A percentile compares a stretch with the other conserved stretches of the same genome.
Evolutionary conservation across 2,329 filamentous ascomycete species (phyloP).

Genomic region (Ophiocordyceps camponoti-saundersi): DNA sequence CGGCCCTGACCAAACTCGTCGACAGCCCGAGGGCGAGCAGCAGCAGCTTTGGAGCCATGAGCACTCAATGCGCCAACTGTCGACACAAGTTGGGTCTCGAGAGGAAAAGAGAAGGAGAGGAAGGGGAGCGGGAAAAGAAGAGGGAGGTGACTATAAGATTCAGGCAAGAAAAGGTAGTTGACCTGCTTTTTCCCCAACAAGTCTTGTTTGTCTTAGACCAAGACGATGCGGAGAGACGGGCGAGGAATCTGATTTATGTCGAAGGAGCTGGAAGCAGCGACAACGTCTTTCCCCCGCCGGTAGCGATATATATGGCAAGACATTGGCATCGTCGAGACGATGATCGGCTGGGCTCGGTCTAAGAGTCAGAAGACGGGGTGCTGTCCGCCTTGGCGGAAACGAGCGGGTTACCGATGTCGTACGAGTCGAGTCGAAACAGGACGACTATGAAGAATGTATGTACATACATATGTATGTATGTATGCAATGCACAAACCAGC

Average conservation of each 20-base stretch:
- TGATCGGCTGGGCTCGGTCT: background rate
- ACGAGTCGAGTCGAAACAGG: background rate
- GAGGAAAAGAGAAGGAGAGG: background rate
- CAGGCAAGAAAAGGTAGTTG: no score
- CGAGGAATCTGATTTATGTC: background rate
- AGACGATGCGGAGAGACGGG: background rate
- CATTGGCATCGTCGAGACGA: background rate
- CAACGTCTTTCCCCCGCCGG: background rate
- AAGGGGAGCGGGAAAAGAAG: no score
- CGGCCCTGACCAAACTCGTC: slow-evolving; percentile 5
- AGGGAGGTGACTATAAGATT: no score
- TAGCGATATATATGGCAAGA: background rate
- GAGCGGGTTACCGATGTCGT: background rate
- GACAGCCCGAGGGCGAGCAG: slow-evolving; percentile 4
- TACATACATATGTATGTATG: background rate
- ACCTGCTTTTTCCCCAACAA: background rate
- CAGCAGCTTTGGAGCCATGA: background rate
- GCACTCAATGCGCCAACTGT: background rate
- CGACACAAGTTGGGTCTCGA: background rate
- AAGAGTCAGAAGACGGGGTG: background rate
- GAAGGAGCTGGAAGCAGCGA: background rate
- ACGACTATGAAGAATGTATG: no score
- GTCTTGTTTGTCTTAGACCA: background rate
- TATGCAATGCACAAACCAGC: background rate
- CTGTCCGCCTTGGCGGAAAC: background rate